These are phyloP conservation scores for Lepidium didymum DNA, from an alignment of 345 rosid genomes.

Conservation along the genomic window DNA sequence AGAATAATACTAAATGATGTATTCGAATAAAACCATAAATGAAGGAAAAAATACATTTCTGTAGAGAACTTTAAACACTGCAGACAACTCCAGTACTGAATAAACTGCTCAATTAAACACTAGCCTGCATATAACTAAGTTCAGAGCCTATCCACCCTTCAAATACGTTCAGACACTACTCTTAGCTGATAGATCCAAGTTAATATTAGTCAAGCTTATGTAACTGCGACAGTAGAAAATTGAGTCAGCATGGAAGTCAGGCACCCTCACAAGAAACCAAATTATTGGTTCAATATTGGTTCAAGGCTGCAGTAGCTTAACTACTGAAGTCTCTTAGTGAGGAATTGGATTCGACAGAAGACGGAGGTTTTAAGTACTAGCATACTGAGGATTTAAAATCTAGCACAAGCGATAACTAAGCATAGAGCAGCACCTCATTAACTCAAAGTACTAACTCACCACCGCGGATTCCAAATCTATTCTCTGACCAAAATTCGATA, in stretches of 20 bases:
- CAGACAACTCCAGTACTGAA: not conserved
- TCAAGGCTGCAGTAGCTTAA: not conserved
- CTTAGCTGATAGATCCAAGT: conserved; percentile 1
- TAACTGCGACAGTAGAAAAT: not conserved
- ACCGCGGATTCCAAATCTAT: not conserved
- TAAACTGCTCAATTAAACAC: not conserved
- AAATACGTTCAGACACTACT: not conserved
- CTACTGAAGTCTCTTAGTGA: not conserved
- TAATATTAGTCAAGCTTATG: not conserved
- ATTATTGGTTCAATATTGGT: not conserved
- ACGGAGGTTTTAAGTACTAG: not conserved
- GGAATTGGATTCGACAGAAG: not conserved
- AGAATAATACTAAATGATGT: not conserved
- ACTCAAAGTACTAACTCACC: not conserved
- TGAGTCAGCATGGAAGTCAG: not conserved
- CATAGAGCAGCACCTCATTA: not conserved
- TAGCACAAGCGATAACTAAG: not conserved
- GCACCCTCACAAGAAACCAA: not conserved
- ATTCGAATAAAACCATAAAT: not conserved
- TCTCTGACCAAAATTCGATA: not conserved
- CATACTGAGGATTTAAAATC: not conserved
- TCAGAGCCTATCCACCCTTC: not conserved
- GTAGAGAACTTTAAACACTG: not conserved
- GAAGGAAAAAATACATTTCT: not conserved
- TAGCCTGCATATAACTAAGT: not conserved